A percentile compares a stretch with the other conserved stretches of the same genome.
Conservation (phyloP, 148 eudicot genomes). For the Arbutus unedo region DNA sequence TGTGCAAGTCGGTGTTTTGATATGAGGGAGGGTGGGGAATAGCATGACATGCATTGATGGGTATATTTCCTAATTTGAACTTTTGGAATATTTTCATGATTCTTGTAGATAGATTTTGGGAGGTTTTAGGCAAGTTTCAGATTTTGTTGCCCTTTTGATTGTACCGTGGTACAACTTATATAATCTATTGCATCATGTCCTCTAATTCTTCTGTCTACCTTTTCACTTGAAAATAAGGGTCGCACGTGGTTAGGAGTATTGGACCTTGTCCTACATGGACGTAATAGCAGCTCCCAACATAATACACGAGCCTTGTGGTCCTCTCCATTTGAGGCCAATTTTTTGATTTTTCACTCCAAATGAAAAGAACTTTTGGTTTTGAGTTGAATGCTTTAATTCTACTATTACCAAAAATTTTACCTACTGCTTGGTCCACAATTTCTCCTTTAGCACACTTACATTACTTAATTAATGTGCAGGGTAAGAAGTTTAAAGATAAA, state of each 20-base stretch:
- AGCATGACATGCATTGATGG: no score
- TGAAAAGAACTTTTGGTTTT: no score
- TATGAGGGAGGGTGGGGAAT: neutral
- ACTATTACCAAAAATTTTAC: neutral
- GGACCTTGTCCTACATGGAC: neutral
- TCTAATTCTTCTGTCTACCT: neutral
- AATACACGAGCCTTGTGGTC: neutral
- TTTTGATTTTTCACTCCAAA: neutral
- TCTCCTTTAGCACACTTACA: neutral
- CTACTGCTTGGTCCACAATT: conserved; percentile 3
- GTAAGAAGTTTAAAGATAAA: conserved; percentile 95
- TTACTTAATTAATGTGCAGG: conserved; percentile 39
- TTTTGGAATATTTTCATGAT: neutral
- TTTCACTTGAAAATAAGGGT: no score
- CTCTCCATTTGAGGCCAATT: neutral
- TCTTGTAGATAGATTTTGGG: neutral
- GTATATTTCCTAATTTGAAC: neutral
- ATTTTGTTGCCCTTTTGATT: neutral
- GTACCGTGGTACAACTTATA: neutral
- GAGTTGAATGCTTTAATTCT: neutral
- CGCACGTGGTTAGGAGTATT: neutral
- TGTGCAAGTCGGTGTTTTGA: neutral
- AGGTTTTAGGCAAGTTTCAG: neutral
- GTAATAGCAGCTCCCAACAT: neutral
- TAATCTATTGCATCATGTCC: neutral